These are phyloP conservation scores for Ambrosiella cleistominuta DNA, from an alignment of 2,329 filamentous ascomycete species.

Conservation along the genomic window DNA sequence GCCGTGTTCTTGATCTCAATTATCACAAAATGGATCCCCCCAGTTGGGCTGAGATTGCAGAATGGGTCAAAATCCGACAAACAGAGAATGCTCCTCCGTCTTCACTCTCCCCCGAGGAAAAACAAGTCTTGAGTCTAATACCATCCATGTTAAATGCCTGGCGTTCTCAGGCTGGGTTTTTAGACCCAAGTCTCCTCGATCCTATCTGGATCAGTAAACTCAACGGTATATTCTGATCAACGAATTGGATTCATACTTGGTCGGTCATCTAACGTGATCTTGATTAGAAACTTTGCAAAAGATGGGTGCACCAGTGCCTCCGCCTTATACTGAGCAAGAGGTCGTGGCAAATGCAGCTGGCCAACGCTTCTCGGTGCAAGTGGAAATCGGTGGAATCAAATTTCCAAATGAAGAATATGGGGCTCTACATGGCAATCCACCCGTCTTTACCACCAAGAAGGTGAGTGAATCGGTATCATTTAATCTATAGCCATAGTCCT, in stretches of 20 bases:
- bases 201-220: constrained; percentile 4
- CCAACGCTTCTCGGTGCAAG: not conserved
- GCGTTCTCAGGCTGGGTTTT: not conserved
- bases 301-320: not conserved
- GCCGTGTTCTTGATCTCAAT: too few relatives aligned
- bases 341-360: not conserved
- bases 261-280: not conserved
- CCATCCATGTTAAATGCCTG: constrained; percentile 1
- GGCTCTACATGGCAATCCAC: constrained; percentile 17
- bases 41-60: not conserved
- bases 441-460: constrained; percentile 30
- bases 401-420: constrained; percentile 22
- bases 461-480: constrained; percentile 15
- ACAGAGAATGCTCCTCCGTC: not conserved
- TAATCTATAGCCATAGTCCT: not conserved
- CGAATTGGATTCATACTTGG: not conserved
- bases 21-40: too few relatives aligned
- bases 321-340: not conserved
- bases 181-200: not conserved
- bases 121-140: not conserved
- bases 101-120: not conserved
- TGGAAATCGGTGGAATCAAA: not conserved
- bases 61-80: constrained; percentile 5
- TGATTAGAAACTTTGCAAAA: not conserved
- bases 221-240: not conserved